These are phyloP conservation scores for Spergularia bocconei DNA, from an alignment of 148 eudicot species.

Conservation along the genomic window DNA sequence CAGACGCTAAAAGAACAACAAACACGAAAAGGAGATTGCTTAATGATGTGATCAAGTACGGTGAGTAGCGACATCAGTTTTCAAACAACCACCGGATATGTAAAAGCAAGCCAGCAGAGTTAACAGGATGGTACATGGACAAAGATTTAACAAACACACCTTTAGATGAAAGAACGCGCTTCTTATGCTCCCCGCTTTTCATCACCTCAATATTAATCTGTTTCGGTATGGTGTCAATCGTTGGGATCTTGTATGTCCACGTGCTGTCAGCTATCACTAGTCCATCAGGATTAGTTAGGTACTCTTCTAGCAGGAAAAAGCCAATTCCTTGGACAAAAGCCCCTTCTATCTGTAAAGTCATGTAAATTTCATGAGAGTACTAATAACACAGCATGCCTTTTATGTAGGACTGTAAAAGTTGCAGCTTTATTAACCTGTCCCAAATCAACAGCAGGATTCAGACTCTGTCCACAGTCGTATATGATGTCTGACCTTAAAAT, in stretches of 20 bases:
- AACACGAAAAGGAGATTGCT: background rate
- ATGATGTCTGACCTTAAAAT: constrained; percentile 72
- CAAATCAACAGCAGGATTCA: constrained; percentile 95
- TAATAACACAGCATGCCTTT: background rate
- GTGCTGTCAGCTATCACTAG: constrained; percentile 62
- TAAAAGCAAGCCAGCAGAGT: too few relatives aligned
- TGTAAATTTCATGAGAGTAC: background rate
- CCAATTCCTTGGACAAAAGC: constrained; percentile 95
- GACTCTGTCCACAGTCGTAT: constrained; percentile 91
- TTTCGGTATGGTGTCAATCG: constrained; percentile 78
- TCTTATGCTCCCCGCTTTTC: constrained; percentile 72
- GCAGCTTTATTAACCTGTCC: constrained; percentile 64
- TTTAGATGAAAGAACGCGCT: constrained; percentile 87
- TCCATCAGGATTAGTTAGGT: constrained; percentile 62
- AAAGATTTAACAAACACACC: constrained; percentile 35
- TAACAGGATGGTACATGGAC: background rate
- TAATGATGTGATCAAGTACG: too few relatives aligned
- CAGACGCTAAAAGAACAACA: constrained; percentile 61
- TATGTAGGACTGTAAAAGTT: background rate
- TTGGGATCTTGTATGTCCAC: constrained; percentile 89
- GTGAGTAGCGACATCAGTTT: too few relatives aligned
- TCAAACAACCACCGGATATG: too few relatives aligned
- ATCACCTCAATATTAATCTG: constrained; percentile 68
- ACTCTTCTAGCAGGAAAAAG: constrained; percentile 88
- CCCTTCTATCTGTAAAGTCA: constrained; percentile 68